Base-by-base conservation (phyloP, 371 early-diverging fungal species). In the Haplosporangium sp. region DNA sequence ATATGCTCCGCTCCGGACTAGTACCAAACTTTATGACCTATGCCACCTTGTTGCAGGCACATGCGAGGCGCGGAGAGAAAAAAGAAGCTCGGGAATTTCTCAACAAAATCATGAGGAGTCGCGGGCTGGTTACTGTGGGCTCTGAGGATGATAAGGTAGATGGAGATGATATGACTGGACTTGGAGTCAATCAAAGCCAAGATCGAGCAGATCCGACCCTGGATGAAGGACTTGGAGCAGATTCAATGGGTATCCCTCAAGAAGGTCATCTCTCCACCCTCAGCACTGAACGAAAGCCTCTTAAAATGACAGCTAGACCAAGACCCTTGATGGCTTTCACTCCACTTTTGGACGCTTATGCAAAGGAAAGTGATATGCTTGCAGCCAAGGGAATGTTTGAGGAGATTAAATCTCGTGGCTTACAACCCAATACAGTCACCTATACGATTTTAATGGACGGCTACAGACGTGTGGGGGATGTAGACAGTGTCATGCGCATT, bases 11-110 rank as follows among this genome's bases (percentile, higher is more conserved):
- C 4, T 61, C 76, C 9, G 82, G 82, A 38, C 56, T 75, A 62
- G 53, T 72, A 63, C 82, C 82, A 66, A 81, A 81, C 60, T 81
- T 62, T 55, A 69, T 75, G 72, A 81, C 82, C 17, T 81, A 81
- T 50, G 82, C 82, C 55, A 72, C 66, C 17, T 38, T 81, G 19
- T 20, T 81, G 61, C 75, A 81, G 11, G 82, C 75, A 27, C 56
- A 81, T 55, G 66, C 60, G 9, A 71, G 61, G 37, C 75, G 76
- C n/a, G 72, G 76, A n/a, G 69, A 81, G 60, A 74, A 42, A 38
- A 65, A 45, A 4, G 52, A 74, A 35, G 72, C 69, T 34, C 72
- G 69, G 2, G 61, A 58, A 17, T 71, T 81, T 48, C 55, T 81
- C 50, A 59, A 81, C 52, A 67, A 69, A 50, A 71, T 81, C 53